These are phyloP conservation scores for Chondrus crispus DNA, from an alignment of 23 red algal genomes.

Conservation along the genomic window DNA sequence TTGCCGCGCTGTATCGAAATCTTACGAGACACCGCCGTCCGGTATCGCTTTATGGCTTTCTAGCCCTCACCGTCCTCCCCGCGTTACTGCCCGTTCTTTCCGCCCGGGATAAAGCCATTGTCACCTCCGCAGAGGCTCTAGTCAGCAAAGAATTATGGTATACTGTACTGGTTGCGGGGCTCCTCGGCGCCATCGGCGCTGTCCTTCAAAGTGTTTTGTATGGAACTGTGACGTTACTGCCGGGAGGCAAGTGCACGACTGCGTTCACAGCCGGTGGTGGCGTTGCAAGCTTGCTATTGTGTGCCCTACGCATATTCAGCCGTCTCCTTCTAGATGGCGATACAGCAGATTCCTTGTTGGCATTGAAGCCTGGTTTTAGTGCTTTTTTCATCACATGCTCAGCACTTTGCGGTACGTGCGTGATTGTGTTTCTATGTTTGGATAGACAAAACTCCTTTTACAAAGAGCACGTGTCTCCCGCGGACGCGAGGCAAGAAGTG, in stretches of 20 bases:
- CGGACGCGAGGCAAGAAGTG: background rate
- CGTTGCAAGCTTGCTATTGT: constrained; percentile 23
- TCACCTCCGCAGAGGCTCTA: background rate
- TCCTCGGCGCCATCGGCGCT: constrained; percentile 21
- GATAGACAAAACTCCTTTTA: background rate
- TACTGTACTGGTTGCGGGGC: background rate
- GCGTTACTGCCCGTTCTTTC: background rate
- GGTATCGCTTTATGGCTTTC: background rate
- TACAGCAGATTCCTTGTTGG: background rate
- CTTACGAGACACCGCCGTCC: background rate
- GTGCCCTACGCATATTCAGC: constrained; percentile 29
- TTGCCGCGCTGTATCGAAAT: background rate
- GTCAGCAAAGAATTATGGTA: background rate
- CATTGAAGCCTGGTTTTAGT: constrained; percentile 12
- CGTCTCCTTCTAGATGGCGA: constrained; percentile 19
- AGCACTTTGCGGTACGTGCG: background rate
- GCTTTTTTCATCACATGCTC: constrained; percentile 38
- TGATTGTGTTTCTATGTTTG: background rate
- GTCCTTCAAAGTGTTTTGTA: constrained; percentile 42
- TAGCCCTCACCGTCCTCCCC: background rate
- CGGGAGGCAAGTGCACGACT: constrained; percentile 17
- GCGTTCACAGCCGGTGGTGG: constrained; percentile 32
- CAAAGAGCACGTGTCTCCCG: background rate
- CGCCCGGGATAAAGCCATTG: background rate
- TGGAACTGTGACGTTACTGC: constrained; percentile 2